These are phyloP conservation scores for Dioscorea dumetorum DNA, from an alignment of 106 monocot species.

Conservation along the genomic window DNA sequence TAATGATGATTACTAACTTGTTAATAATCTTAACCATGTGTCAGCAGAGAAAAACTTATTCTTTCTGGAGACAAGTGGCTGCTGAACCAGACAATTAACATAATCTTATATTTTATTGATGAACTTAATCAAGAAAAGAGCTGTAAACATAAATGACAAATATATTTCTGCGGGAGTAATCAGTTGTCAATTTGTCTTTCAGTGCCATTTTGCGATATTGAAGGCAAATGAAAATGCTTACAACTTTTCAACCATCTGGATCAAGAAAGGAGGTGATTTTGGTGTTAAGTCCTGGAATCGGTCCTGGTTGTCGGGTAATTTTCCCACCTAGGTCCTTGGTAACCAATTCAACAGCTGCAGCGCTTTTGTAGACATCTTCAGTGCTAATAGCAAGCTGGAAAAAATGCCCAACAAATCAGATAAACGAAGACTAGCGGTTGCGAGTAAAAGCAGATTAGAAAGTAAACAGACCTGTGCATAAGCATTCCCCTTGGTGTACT, in stretches of 20 bases:
- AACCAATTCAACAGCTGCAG: slow-evolving; percentile 51
- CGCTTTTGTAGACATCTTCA: slow-evolving; percentile 91
- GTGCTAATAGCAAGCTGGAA: slow-evolving; percentile 78
- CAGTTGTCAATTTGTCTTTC: too few species aligned
- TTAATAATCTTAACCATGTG: too few species aligned
- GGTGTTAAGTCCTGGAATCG: slow-evolving; percentile 90
- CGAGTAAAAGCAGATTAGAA: not conserved
- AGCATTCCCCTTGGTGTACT: slow-evolving; percentile 96
- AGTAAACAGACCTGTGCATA: slow-evolving; percentile 70
- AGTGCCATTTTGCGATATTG: too few species aligned
- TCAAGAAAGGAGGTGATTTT: slow-evolving; percentile 92
- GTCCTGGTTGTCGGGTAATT: slow-evolving; percentile 93
- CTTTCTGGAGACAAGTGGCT: too few species aligned
- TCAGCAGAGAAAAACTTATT: too few species aligned
- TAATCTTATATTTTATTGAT: too few species aligned
- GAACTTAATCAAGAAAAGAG: too few species aligned
- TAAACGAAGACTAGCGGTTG: not conserved
- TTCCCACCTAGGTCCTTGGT: slow-evolving; percentile 91
- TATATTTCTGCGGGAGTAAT: too few species aligned
- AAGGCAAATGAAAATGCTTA: slow-evolving; percentile 13
- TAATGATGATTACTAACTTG: too few species aligned
- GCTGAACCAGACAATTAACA: too few species aligned
- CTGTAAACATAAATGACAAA: too few species aligned
- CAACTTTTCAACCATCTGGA: slow-evolving; percentile 98
- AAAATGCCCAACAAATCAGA: not conserved